Percentiles rank a stretch among this genome's conserved stretches.
These are phyloP conservation scores for Talaromyces sp. DNA, from an alignment of 2,329 filamentous ascomycete species.

Conservation along the genomic window DNA sequence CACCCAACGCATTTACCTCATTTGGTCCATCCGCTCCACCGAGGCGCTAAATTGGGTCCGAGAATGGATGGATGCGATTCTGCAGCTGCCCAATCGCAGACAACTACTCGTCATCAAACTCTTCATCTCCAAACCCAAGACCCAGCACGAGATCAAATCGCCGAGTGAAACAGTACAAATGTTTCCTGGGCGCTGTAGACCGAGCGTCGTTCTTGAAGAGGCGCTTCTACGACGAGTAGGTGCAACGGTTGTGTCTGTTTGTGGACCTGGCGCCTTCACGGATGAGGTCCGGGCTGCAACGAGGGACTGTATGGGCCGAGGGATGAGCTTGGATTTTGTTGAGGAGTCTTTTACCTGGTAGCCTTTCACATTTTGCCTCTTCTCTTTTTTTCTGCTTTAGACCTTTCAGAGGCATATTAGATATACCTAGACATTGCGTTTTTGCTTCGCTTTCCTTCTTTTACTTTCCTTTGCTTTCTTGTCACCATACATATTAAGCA, in stretches of 20 bases:
- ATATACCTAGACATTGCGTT: conserved; percentile 1
- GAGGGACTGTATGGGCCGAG: conserved; percentile 48
- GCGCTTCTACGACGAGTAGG: conserved; percentile 55
- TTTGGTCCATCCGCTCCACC: conserved; percentile 60
- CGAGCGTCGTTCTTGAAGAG: conserved; percentile 54
- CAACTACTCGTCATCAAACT: conserved; percentile 59
- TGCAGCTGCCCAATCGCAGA: conserved; percentile 56
- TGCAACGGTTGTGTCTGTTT: conserved; percentile 60
- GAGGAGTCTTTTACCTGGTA: conserved; percentile 65
- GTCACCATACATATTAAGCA: background rate
- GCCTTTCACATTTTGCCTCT: background rate
- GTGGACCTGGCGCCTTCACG: conserved; percentile 60
- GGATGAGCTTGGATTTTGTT: conserved; percentile 57
- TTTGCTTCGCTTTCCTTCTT: background rate
- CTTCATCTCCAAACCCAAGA: conserved; percentile 60
- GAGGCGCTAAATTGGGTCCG: conserved; percentile 62
- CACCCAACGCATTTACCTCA: conserved; percentile 57
- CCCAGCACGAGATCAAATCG: conserved; percentile 51
- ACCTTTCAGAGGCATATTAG: conserved; percentile 3
- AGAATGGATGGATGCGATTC: conserved; percentile 62
- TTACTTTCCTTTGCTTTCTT: background rate
- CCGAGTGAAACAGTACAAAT: conserved; percentile 59
- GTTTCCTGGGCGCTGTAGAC: conserved; percentile 57
- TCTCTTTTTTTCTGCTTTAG: background rate
- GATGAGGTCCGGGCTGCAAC: conserved; percentile 58